phyloP scores from a whole-genome alignment of 495 filamentous ascomycete species.

The Daldinia childiae region DNA sequence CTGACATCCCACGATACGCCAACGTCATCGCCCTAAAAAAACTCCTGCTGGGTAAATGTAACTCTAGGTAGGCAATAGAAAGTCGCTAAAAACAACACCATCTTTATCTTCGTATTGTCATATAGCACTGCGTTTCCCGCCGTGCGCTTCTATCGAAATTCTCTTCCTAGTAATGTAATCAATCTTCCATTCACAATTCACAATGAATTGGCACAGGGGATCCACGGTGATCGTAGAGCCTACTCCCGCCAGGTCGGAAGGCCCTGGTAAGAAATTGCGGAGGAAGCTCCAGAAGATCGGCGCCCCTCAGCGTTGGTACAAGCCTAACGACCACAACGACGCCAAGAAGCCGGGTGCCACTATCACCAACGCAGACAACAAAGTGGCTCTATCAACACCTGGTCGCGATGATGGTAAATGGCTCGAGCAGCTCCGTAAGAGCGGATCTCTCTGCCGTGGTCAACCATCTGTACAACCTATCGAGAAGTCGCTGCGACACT shows the following conservation, averaged over 20 bases:
- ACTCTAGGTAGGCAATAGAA: constrained; percentile 37
- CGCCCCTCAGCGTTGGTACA: constrained; percentile 40
- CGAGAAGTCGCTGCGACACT: constrained; percentile 27
- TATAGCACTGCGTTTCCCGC: constrained; percentile 41
- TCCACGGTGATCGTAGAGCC: constrained; percentile 40
- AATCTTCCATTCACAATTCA: constrained; percentile 39
- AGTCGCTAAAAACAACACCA: constrained; percentile 31
- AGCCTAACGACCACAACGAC: constrained; percentile 36
- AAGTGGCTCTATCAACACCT: constrained; percentile 31
- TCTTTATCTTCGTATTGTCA: constrained; percentile 22
- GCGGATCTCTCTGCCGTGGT: constrained; percentile 43
- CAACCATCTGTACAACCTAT: constrained; percentile 25
- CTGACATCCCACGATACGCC: constrained; percentile 27
- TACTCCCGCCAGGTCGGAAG: constrained; percentile 37
- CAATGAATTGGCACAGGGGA: constrained; percentile 50
- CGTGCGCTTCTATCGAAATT: constrained; percentile 18
- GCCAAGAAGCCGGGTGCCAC: constrained; percentile 28
- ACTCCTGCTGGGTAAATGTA: constrained; percentile 19
- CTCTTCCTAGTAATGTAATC: constrained; percentile 41
- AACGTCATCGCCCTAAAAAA: constrained; percentile 51
- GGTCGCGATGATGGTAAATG: constrained; percentile 49
- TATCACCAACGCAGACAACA: constrained; percentile 39
- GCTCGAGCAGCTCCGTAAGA: constrained; percentile 49
- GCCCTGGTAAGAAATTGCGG: constrained; percentile 47
- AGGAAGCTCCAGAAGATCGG: constrained; percentile 55